Evolutionary conservation across 2,329 filamentous ascomycete genomes (phyloP).

Genomic region (Chaetomium sp.): DNA sequence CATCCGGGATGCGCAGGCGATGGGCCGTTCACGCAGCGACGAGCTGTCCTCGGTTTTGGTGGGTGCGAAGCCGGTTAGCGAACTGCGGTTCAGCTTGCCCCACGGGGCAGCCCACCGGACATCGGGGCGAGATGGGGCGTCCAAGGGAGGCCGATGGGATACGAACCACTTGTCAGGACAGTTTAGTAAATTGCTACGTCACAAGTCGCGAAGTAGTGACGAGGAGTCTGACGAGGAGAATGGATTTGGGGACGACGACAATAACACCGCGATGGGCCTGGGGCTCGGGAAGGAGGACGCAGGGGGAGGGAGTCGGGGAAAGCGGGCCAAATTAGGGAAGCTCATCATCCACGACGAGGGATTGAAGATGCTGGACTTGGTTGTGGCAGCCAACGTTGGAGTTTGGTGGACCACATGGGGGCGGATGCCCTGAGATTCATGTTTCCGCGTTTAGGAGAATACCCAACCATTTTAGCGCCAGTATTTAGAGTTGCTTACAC

Average conservation of each 20-base stretch:
- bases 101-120: constrained; percentile 43
- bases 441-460: background rate
- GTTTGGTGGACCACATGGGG: constrained; percentile 94
- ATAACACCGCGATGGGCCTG: constrained; percentile 61
- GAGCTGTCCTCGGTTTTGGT: constrained; percentile 38
- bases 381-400: constrained; percentile 88
- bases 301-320: constrained; percentile 82
- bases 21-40: constrained; percentile 36
- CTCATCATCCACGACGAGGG: constrained; percentile 87
- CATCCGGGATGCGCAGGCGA: constrained; percentile 38
- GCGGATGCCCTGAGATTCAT: constrained; percentile 44
- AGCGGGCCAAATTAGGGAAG: constrained; percentile 90
- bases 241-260: constrained; percentile 33
- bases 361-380: constrained; percentile 90
- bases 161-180: constrained; percentile 43
- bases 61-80: constrained; percentile 64
- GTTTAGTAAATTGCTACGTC: constrained; percentile 48
- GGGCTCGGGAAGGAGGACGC: constrained; percentile 80
- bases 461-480: background rate
- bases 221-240: constrained; percentile 40
- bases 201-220: constrained; percentile 34
- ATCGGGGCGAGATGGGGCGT: constrained; percentile 44
- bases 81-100: constrained; percentile 88
- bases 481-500: background rate
- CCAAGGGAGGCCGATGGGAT: constrained; percentile 7